Conservation (phyloP, 768 basidiomycete genomes). For the Termitomyces eurrhizus region DNA sequence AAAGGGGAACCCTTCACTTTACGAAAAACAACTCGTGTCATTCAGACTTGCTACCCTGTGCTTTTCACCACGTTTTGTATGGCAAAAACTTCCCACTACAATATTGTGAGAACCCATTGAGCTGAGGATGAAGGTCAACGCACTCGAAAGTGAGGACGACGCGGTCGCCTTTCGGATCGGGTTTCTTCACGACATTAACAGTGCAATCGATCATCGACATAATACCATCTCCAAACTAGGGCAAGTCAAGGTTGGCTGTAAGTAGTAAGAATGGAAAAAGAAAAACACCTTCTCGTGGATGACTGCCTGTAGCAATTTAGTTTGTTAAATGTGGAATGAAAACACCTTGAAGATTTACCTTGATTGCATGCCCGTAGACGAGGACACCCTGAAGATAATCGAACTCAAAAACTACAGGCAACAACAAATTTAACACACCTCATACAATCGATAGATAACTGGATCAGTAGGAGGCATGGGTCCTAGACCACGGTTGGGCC, state of each 20-base stretch:
- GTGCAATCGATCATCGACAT: conserved; percentile 90
- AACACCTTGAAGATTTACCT: conserved; percentile 38
- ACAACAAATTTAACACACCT: conserved; percentile 38
- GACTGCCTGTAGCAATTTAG: conserved; percentile 42
- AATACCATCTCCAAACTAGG: conserved; percentile 80
- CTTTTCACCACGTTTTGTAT: conserved; percentile 60
- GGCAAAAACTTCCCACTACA: conserved; percentile 74
- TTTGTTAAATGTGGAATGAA: neutral
- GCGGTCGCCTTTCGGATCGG: conserved; percentile 76
- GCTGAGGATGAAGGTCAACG: conserved; percentile 22
- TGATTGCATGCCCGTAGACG: conserved; percentile 79
- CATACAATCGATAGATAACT: conserved; percentile 77
- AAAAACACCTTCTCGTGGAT: conserved; percentile 72
- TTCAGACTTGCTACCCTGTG: neutral
- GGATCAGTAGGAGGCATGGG: conserved; percentile 75
- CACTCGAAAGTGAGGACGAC: conserved; percentile 79
- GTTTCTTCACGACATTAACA: conserved; percentile 62
- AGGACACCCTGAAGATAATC: conserved; percentile 47
- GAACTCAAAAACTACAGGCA: neutral
- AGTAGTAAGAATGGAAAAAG: neutral
- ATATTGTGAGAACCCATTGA: conserved; percentile 5
- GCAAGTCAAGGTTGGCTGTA: neutral
- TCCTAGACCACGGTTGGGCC: conserved; percentile 68
- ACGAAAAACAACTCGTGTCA: neutral
- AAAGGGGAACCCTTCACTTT: neutral